Evolutionary conservation across 306 rosid species (phyloP).

Genomic region (Cucurbita pepo): DNA sequence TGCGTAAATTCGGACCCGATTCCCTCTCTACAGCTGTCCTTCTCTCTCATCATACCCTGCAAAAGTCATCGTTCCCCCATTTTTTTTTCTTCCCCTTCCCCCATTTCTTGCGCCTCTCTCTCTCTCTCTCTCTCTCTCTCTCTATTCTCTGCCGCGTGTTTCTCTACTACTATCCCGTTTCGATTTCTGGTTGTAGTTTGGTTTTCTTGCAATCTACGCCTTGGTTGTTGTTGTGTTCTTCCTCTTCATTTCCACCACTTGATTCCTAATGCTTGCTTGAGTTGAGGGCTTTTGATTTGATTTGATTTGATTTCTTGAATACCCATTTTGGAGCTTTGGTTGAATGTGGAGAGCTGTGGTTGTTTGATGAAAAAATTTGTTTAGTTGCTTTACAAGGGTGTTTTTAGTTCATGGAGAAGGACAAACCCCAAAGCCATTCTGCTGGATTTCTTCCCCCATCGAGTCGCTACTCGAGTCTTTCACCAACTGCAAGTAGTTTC

Average conservation of each 20-base stretch:
- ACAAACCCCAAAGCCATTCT: conserved; percentile 40
- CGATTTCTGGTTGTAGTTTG: background rate
- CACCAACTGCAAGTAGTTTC: conserved; percentile 30
- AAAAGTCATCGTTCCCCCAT: background rate
- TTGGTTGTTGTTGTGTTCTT: background rate
- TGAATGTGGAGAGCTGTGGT: background rate
- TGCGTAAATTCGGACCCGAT: background rate
- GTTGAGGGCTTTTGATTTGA: background rate
- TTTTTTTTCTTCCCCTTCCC: background rate
- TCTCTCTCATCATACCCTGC: background rate
- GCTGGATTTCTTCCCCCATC: conserved; percentile 68
- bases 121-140: background rate
- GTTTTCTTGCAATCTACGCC: background rate
- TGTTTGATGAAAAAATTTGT: background rate
- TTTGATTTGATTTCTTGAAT: background rate
- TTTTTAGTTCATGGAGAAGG: conserved; percentile 47
- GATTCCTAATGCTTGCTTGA: background rate
- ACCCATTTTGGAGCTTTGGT: background rate
- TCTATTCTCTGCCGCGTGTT: background rate
- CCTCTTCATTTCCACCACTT: background rate
- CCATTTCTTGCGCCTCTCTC: background rate
- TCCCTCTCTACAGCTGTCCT: background rate
- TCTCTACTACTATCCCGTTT: background rate
- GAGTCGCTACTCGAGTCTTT: conserved; percentile 45
- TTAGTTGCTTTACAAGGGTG: background rate